Conservation (phyloP, 805 yeast genomes). For the Grigorovia transvaalensis region DNA sequence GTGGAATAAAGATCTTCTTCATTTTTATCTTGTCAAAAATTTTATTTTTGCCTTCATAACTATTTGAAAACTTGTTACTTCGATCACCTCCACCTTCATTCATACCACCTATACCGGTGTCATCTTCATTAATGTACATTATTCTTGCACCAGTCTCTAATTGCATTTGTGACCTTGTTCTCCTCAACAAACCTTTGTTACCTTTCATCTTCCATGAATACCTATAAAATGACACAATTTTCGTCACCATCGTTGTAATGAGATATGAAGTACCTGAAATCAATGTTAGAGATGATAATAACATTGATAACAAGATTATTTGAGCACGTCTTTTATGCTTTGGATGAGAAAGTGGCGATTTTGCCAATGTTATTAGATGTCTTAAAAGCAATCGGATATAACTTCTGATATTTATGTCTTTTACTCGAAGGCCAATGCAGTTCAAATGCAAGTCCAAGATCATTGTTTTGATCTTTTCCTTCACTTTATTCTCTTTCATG, state of each 20-base stretch:
- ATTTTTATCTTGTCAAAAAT: constrained; percentile 4
- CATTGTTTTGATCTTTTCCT: constrained; percentile 4
- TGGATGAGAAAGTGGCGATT: constrained; percentile 14
- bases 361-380: constrained; percentile 15
- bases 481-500: constrained; percentile 5
- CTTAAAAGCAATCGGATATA: constrained; percentile 12
- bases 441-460: constrained; percentile 9
- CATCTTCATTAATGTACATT: constrained; percentile 23
- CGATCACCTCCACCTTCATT: constrained; percentile 1
- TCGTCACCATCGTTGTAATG: constrained; percentile 7
- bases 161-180: constrained; percentile 23
- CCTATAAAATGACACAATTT: constrained; percentile 8
- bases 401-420: constrained; percentile 9
- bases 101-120: neutral
- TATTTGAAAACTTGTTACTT: neutral
- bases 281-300: constrained; percentile 11
- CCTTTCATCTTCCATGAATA: constrained; percentile 5
- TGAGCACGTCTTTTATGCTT: constrained; percentile 19
- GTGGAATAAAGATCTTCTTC: constrained; percentile 22
- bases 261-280: constrained; percentile 14
- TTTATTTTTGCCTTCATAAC: neutral
- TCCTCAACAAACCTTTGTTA: constrained; percentile 9
- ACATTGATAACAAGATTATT: constrained; percentile 14
- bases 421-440: constrained; percentile 17
- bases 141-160: constrained; percentile 26